Conservation (phyloP, 106 monocot genomes). For the Dendrobium nobile region DNA sequence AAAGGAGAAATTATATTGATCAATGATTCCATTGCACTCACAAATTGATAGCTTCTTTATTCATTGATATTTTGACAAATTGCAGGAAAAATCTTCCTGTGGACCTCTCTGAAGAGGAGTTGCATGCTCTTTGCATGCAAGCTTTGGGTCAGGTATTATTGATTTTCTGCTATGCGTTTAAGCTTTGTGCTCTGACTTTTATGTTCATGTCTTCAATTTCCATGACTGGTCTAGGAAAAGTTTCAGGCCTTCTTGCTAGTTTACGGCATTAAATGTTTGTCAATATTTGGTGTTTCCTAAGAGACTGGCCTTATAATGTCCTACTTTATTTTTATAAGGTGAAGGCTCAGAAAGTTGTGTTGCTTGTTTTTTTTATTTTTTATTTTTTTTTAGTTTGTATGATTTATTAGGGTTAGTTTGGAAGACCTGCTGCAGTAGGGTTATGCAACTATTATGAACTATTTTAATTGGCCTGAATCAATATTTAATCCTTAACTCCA, state of each 20-base stretch:
- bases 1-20: not conserved
- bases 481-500: too few species aligned
- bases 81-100: constrained; percentile 58
- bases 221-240: not conserved
- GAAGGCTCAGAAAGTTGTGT: not conserved
- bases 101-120: constrained; percentile 61
- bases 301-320: not conserved
- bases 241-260: not conserved
- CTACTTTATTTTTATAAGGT: too few species aligned
- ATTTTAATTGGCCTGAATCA: too few species aligned
- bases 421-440: not conserved
- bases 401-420: not conserved
- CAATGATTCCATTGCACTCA: not conserved
- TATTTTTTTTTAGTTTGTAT: not conserved
- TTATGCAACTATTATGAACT: too few species aligned
- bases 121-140: constrained; percentile 66
- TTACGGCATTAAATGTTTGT: not conserved
- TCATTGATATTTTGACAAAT: not conserved
- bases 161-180: not conserved
- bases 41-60: not conserved
- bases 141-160: constrained; percentile 76
- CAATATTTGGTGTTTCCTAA: not conserved
- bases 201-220: not conserved
- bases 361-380: too few species aligned
- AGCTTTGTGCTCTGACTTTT: too few species aligned